Evolutionary conservation across 108 stramenopile species (phyloP).

Genomic region (Cyclostephanos tholiformis): DNA sequence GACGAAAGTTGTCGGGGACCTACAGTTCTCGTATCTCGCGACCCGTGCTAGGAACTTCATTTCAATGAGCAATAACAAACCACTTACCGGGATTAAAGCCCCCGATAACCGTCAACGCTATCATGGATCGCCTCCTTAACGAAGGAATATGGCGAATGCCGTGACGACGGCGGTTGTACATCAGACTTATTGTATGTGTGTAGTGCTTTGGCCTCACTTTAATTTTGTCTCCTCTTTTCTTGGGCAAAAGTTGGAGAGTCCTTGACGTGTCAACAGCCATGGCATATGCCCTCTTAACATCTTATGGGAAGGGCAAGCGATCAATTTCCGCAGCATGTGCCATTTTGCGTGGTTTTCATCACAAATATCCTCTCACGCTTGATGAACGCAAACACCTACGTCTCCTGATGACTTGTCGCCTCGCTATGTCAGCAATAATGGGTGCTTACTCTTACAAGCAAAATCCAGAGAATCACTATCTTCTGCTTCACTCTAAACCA

Average conservation of each 20-base stretch:
- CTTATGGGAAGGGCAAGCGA: constrained; percentile 68
- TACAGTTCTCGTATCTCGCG: constrained; percentile 35
- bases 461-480: constrained; percentile 83
- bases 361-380: constrained; percentile 62
- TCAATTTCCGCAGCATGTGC: constrained; percentile 80
- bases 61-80: constrained; percentile 87
- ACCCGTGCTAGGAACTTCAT: constrained; percentile 79
- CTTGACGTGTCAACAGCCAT: constrained; percentile 82
- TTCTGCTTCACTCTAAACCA: constrained; percentile 84
- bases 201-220: constrained; percentile 19
- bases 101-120: constrained; percentile 88
- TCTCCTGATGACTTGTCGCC: constrained; percentile 71
- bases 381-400: constrained; percentile 74
- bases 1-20: constrained; percentile 86
- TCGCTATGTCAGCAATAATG: constrained; percentile 78
- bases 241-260: constrained; percentile 74
- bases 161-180: constrained; percentile 89
- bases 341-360: constrained; percentile 73
- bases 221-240: constrained; percentile 14
- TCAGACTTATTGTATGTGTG: constrained; percentile 2
- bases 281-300: constrained; percentile 84
- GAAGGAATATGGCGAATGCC: constrained; percentile 47
- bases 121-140: constrained; percentile 63
- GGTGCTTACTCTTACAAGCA: constrained; percentile 82
- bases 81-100: constrained; percentile 88